A percentile compares a stretch with the other conserved stretches of the same genome.
These are phyloP conservation scores for Rhynchospora breviuscula DNA, from an alignment of 176 grass and related monocot species.

Conservation along the genomic window DNA sequence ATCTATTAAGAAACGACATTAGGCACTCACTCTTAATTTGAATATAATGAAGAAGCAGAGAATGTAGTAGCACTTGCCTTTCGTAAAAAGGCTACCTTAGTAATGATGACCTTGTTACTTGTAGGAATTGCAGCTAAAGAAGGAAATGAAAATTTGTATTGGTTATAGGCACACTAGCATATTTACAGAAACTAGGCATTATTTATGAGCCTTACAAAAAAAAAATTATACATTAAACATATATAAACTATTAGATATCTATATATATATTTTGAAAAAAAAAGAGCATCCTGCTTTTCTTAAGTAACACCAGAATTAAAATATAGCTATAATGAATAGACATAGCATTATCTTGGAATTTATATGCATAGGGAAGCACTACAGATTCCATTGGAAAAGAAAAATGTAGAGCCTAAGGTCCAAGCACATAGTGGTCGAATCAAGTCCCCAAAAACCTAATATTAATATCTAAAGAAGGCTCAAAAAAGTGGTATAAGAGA, in stretches of 20 bases:
- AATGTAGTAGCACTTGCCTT: background rate
- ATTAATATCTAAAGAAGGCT: constrained; percentile 7
- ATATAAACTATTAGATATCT: background rate
- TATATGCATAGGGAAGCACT: constrained; percentile 4
- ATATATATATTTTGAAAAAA: background rate
- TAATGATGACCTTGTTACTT: background rate
- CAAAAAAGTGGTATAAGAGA: background rate
- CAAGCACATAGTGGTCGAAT: constrained; percentile 26
- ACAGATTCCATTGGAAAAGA: constrained; percentile 9
- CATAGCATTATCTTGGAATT: background rate
- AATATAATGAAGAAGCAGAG: background rate
- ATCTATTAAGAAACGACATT: constrained; percentile 15
- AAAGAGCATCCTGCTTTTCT: constrained; percentile 4
- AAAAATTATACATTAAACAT: background rate
- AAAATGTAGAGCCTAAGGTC: background rate
- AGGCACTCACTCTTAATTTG: constrained; percentile 8
- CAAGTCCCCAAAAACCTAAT: constrained; percentile 12
- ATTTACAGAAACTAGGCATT: background rate
- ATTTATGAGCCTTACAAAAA: background rate
- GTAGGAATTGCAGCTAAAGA: background rate
- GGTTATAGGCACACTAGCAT: background rate
- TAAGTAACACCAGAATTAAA: constrained; percentile 2
- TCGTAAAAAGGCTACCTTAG: background rate
- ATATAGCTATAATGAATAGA: constrained; percentile 2
- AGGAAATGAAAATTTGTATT: background rate